Base-by-base conservation (phyloP, 805 yeast genomes). In the Alloascoidea hylecoeti region DNA sequence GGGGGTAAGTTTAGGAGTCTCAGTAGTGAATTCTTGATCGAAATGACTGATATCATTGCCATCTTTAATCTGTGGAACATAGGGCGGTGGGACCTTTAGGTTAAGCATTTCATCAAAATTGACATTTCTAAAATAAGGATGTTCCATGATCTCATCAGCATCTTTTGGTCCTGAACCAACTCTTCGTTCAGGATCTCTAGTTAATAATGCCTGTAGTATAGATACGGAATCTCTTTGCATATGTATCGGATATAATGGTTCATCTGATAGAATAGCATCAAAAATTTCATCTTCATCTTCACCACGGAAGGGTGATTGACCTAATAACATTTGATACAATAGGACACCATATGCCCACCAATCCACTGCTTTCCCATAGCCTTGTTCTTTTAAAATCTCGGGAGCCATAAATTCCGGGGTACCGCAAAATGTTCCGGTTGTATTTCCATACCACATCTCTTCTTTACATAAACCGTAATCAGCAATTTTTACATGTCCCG, bases 301-400 rank as follows among this genome's bases (percentile, higher is more conserved):
- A 46, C 99, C 98, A 47, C 89, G 79, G 62, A 92, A 92, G 28
- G 99, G 99, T 4, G 96, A 83, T 58, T 89, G 95, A 38, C 96
- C 92, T 41, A 92, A 67, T 41, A 92, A 66, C 99, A 92, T 92
- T 60, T 92, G 98, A 58, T 89, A 92, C 46, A 92, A 65, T 45
- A 92, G 67, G 18, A 92, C 97, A 41, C 99, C 99, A 66, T 88
- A 85, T 1, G 98, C 97, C 98, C 98, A 92, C 98, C 98, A 92
- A 60, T 92, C 99, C 39, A 92, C 98, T 32, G 92, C 81, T 52
- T 94, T 75, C 38, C 86, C 92, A 52, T 92, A 92, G 42, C 78
- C 81, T 57, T 88, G 94, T 39, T 92, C 97, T 45, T 84, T 78
- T 52, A 92, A 66, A 47, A 92, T 89, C 58, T 92, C 99, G 0